Evolutionary conservation across 495 filamentous ascomycete species (phyloP), one percentile per base, ranked within the genome.

Genomic region (Xylaria palmicola): DNA sequence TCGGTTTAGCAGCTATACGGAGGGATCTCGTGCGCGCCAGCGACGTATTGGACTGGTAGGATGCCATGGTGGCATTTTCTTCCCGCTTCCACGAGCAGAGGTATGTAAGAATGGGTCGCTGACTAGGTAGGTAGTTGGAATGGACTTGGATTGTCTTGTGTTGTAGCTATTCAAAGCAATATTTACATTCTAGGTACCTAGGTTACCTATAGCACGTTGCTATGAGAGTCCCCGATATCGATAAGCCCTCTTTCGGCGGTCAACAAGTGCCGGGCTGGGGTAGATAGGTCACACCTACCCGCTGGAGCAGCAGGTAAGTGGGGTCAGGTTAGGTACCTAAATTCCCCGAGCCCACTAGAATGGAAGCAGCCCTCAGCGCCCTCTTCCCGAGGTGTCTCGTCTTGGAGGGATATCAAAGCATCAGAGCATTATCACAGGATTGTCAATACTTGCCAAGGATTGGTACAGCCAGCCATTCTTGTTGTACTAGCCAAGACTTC

Each of bases 21-120:
- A 67, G 20, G 47, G 69, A 66, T 59, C 67, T 66, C 40, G 67
- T 60, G 55, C 69, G 66, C 61, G 57, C 56, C 30, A 68, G 17
- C 15, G 64, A 57, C 5, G 65, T 48, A 50, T 64, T 69, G 51
- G 67, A 26, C 39, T 67, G 64, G 24, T 60, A 50, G 56, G 66
- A 60, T 64, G 69, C 61, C 69, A 72, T 72, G 44, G 52, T 60
- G 63, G 64, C 69, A 72, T 72, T 39, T 54, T 69, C 57, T 48
- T 47, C 41, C n/a, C n/a, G n/a, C n/a, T n/a, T n/a, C n/a, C n/a
- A n/a, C n/a, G n/a, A n/a, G n/a, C n/a, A n/a, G n/a, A n/a, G n/a
- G n/a, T n/a, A n/a, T n/a, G n/a, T n/a, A n/a, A n/a, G n/a, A 24
- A 61, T 37, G 7, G 19, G 1, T 6, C 2, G 17, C 19, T 15